A percentile compares a stretch with the other conserved stretches of the same genome.
phyloP scores from a whole-genome alignment of 805 yeast species.

The Metschnikowia sp. region DNA sequence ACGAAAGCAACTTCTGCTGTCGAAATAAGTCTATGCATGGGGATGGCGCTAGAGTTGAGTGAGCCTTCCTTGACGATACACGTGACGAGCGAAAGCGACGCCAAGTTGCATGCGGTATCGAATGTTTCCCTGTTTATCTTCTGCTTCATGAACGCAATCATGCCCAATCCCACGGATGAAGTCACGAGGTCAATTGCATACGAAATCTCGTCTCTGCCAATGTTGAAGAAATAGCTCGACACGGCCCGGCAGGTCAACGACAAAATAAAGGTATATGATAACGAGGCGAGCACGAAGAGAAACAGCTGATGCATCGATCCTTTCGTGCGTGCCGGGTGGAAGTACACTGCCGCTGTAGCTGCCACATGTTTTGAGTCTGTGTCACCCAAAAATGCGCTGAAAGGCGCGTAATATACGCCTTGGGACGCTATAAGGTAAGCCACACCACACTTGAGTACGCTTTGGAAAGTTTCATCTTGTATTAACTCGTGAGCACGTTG shows the following conservation, averaged over 20 bases:
- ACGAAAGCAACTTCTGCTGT: constrained; percentile 54
- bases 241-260: constrained; percentile 51
- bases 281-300: constrained; percentile 53
- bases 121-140: constrained; percentile 63
- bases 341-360: constrained; percentile 80
- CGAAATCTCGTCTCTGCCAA: constrained; percentile 47
- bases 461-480: constrained; percentile 17
- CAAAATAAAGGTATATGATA: constrained; percentile 51
- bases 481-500: neutral
- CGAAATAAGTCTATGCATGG: constrained; percentile 50
- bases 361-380: constrained; percentile 77
- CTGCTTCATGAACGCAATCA: constrained; percentile 68
- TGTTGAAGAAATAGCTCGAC: constrained; percentile 43
- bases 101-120: constrained; percentile 77
- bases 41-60: constrained; percentile 53
- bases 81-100: constrained; percentile 67
- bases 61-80: constrained; percentile 75
- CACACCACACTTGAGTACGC: constrained; percentile 62
- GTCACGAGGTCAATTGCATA: constrained; percentile 52
- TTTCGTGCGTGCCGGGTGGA: constrained; percentile 74
- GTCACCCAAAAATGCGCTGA: constrained; percentile 52
- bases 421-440: constrained; percentile 72
- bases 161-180: constrained; percentile 56
- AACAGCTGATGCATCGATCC: constrained; percentile 81
- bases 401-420: constrained; percentile 57